phyloP scores from a whole-genome alignment of 1,284 basidiomycete genomes.

The Rhodotorula sp. region DNA sequence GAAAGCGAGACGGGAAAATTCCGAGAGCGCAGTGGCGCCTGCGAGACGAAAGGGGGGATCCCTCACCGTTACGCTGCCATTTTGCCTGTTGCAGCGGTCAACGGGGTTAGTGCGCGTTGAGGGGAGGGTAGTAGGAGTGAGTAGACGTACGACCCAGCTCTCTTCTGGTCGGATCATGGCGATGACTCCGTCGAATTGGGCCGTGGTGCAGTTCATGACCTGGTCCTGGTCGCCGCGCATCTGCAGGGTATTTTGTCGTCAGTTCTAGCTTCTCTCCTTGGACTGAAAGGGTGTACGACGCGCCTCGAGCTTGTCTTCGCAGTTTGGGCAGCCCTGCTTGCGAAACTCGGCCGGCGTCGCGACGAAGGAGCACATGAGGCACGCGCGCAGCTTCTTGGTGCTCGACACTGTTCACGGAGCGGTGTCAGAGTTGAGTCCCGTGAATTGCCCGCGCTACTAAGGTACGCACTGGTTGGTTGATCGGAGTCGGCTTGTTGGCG shows the following conservation, averaged over 20 bases:
- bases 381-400: slow-evolving; percentile 39
- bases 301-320: slow-evolving; percentile 91
- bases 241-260: slow-evolving; percentile 52
- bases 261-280: neutral
- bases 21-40: too few species aligned
- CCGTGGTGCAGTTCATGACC: slow-evolving; percentile 85
- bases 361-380: slow-evolving; percentile 54
- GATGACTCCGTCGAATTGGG: slow-evolving; percentile 89
- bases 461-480: too few species aligned
- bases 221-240: slow-evolving; percentile 85
- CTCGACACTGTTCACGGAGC: slow-evolving; percentile 4
- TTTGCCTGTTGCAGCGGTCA: slow-evolving; percentile 41
- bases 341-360: slow-evolving; percentile 76
- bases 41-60: neutral
- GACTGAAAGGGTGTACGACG: slow-evolving; percentile 26
- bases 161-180: slow-evolving; percentile 82
- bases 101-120: slow-evolving; percentile 41
- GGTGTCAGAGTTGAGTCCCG: neutral
- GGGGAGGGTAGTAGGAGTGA: too few species aligned
- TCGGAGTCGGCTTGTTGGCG: too few species aligned
- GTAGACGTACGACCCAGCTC: slow-evolving; percentile 81
- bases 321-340: slow-evolving; percentile 89
- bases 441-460: neutral
- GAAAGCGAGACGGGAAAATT: too few species aligned
- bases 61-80: slow-evolving; percentile 43